Evolutionary conservation across 371 early-diverging fungal genomes (phyloP), one percentile per base, ranked within the genome.

Genomic region (Umbelopsis sp.): DNA sequence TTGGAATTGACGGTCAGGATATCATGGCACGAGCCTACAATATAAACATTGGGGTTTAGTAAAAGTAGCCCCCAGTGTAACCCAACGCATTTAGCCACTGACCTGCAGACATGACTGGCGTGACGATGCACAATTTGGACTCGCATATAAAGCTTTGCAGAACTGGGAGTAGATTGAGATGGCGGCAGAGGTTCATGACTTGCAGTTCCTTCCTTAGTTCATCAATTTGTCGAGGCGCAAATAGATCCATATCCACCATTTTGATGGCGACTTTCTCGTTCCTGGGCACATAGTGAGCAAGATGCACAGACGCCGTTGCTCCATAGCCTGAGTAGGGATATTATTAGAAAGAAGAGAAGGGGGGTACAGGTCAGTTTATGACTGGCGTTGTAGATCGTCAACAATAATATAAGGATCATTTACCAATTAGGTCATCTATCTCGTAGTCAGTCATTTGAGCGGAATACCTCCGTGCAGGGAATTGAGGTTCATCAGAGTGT

Each of bases 161-260:
- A 12, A 91, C 78, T 38, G 88, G 85, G 14, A 92, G 76, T 9
- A 92, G 68, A 77, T 92, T 86, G 16, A 83, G 80, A 67, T 92
- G 92, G 50, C 83, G 78, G 50, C 87, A 90, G 12, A 92, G 69
- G 25, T 79, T 80, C 92, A 92, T 92, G 73, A 91, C 90, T 70
- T 91, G 92, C 18, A 91, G 87, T 72, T 92, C 92, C 63, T 80
- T 77, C 32, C 76, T 68, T 44, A 83, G 63, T 4, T 76, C 76
- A 18, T 83, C 83, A 12, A 83, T 63, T 24, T 75, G 75, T 22
- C 75, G 65, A 6, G 66, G 50, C 0, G 63, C 71, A 16, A 51
- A 63, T 45, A 76, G 71, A 44, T 76, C 72, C 7, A 66, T 24
- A 46, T 79, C 68, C 9, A 80, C 75, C 16, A 72, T 72, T 52